phyloP scores from a whole-genome alignment of 2,329 filamentous ascomycete genomes.

The Hypoxylon sp. region DNA sequence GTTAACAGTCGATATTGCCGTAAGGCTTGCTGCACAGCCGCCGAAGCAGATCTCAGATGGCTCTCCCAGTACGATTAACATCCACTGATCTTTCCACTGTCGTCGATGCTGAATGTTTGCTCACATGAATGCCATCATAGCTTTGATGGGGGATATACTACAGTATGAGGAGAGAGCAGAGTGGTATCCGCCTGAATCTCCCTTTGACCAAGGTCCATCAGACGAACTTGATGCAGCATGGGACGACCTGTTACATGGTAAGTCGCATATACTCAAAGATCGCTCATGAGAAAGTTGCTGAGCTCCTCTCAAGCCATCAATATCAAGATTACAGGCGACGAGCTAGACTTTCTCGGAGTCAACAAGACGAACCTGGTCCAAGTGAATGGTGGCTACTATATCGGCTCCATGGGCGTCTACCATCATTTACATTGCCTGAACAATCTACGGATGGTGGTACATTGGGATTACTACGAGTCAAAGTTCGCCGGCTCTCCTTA shows the following conservation, averaged over 20 bases:
- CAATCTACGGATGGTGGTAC: constrained; percentile 36
- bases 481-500: constrained; percentile 17
- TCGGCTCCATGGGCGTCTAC: constrained; percentile 38
- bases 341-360: constrained; percentile 22
- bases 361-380: constrained; percentile 43
- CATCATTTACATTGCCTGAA: constrained; percentile 43
- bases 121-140: constrained; percentile 11
- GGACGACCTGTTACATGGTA: constrained; percentile 25
- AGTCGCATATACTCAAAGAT: neutral
- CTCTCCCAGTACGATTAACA: neutral
- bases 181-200: constrained; percentile 20
- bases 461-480: constrained; percentile 39
- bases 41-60: neutral
- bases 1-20: constrained; percentile 23
- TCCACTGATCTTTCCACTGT: neutral
- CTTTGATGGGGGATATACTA: constrained; percentile 14
- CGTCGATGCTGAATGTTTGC: neutral
- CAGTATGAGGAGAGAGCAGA: constrained; percentile 26
- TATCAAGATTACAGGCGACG: constrained; percentile 29
- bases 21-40: constrained; percentile 1
- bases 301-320: constrained; percentile 29
- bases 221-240: constrained; percentile 31
- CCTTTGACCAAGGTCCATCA: constrained; percentile 18
- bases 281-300: neutral
- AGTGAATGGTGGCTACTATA: constrained; percentile 40